Evolutionary conservation across 169 alveolate species (phyloP), one percentile per base, ranked within the genome.

Genomic region (Eimeria falciformis): DNA sequence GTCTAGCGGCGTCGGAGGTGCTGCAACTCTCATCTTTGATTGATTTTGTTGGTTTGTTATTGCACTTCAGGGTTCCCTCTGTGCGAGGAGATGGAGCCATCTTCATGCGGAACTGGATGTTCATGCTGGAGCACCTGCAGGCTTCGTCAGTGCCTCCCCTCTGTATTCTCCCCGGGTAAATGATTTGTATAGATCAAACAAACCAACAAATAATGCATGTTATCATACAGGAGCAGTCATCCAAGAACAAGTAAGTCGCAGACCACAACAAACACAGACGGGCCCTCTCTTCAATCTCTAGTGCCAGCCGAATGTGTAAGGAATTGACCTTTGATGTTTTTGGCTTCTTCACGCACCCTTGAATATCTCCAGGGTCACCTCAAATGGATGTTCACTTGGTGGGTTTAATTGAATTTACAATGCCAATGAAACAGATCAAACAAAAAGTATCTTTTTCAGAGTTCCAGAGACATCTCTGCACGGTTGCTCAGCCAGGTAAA

Each of bases 101-200:
- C 18, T 33, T 3, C 91, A 9, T 91, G 94, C 55, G 69, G 88
- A 2, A 5, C 14, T 27, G 94, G 85, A 46, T 91, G 94, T 84
- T 27, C 23, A 23, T 91, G 94, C 84, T 91, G 94, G 94, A 91
- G 94, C 50, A 78, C 91, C 4, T 84, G 91, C 81, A 84, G 82
- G 27, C 56, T 46, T 14, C 81, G 46, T 25, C 62, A n/a, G n/a
- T 84, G 91, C 65, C 37, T 27, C 37, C 47, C 83, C 3, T 25
- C 25, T 12, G 79, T 66, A 14, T 69, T 83, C n/a, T 23, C 58
- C 6, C 53, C 91, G 11, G 91, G 91, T 83, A 43, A 5, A 73
- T 23, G 17, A 11, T 11, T 11, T 50, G 17, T 50, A 50, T 11
- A 50, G 17, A 17, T 11, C 17, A 50, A 50, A 11, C 17, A 11